phyloP scores from a whole-genome alignment of 2,329 filamentous ascomycete genomes.

The Penicillium sp. region DNA sequence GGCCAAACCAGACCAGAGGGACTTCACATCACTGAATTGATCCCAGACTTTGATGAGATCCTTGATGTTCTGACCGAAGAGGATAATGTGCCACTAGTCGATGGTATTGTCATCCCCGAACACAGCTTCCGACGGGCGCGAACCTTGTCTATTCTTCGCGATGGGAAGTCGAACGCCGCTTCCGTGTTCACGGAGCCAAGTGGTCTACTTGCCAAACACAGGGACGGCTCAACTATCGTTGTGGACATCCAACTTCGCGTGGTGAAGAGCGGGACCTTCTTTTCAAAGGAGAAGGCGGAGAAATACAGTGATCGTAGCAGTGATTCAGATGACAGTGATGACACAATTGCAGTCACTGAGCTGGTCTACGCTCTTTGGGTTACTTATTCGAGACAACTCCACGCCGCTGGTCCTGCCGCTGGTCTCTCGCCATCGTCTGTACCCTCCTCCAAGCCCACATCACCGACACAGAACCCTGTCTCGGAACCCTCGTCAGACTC shows the following conservation, averaged over 20 bases:
- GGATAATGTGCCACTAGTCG: conserved; percentile 77
- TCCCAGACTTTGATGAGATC: conserved; percentile 85
- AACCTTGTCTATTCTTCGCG: conserved; percentile 78
- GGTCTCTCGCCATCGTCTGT: conserved; percentile 57
- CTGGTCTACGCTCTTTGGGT: conserved; percentile 96
- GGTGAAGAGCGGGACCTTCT: conserved; percentile 80
- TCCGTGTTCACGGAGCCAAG: conserved; percentile 80
- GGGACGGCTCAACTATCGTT: conserved; percentile 87
- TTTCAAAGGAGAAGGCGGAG: conserved; percentile 60
- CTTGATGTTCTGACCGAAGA: conserved; percentile 81
- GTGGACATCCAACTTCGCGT: conserved; percentile 97
- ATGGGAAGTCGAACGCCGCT: conserved; percentile 77
- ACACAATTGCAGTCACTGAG: conserved; percentile 62
- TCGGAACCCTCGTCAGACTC: conserved; percentile 66
- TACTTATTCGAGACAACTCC: conserved; percentile 90
- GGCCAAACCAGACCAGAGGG: conserved; percentile 84
- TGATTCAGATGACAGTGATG: conserved; percentile 48
- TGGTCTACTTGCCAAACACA: conserved; percentile 81
- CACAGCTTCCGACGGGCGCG: conserved; percentile 91
- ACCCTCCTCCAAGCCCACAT: conserved; percentile 63
- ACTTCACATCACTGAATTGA: conserved; percentile 73
- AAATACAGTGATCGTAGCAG: conserved; percentile 66
- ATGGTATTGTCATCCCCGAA: conserved; percentile 96
- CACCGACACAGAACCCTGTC: conserved; percentile 76
- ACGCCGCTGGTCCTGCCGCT: conserved; percentile 69